A percentile compares a stretch with the other conserved stretches of the same genome.
Evolutionary conservation across 176 grass and related monocot genomes (phyloP).

Genomic region (Miscanthus lutarioriparius): DNA sequence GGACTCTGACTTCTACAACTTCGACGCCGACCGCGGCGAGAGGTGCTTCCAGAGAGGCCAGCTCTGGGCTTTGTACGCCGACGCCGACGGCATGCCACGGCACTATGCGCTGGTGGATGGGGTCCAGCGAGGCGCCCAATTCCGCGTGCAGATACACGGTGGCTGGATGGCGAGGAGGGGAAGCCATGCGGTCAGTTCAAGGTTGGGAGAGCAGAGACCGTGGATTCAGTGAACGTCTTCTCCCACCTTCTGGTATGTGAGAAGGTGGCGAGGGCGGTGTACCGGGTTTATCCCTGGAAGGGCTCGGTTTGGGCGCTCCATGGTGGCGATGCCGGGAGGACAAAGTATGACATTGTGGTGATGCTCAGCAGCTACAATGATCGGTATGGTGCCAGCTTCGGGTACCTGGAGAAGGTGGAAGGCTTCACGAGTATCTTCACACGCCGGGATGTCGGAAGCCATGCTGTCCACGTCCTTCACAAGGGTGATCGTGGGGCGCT

Average conservation of each 20-base stretch:
- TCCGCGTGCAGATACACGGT: constrained; percentile 49
- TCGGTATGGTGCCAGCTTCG: constrained; percentile 64
- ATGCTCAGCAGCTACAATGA: constrained; percentile 67
- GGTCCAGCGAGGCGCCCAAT: constrained; percentile 41
- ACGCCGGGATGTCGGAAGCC: constrained; percentile 45
- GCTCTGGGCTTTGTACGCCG: constrained; percentile 90
- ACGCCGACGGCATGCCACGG: constrained; percentile 86
- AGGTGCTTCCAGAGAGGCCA: constrained; percentile 81
- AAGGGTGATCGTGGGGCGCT: constrained; percentile 53
- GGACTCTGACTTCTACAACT: constrained; percentile 95
- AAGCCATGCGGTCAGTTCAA: constrained; percentile 77
- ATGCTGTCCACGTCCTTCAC: constrained; percentile 56
- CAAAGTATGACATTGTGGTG: constrained; percentile 67
- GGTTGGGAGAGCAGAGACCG: constrained; percentile 49
- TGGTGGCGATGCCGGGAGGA: constrained; percentile 14
- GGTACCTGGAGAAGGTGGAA: constrained; percentile 74
- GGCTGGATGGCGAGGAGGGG: constrained; percentile 64
- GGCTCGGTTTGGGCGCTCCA: constrained; percentile 80
- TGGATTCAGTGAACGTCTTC: constrained; percentile 84
- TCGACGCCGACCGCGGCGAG: constrained; percentile 70
- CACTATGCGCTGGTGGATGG: constrained; percentile 66
- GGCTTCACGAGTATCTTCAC: constrained; percentile 88
- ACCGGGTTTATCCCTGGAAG: constrained; percentile 77
- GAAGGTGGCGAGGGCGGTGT: constrained; percentile 54
- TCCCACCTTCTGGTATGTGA: constrained; percentile 66